A percentile compares a stretch with the other conserved stretches of the same genome.
Evolutionary conservation across 345 rosid genomes (phyloP).

Genomic region (Eucalyptus sp.): DNA sequence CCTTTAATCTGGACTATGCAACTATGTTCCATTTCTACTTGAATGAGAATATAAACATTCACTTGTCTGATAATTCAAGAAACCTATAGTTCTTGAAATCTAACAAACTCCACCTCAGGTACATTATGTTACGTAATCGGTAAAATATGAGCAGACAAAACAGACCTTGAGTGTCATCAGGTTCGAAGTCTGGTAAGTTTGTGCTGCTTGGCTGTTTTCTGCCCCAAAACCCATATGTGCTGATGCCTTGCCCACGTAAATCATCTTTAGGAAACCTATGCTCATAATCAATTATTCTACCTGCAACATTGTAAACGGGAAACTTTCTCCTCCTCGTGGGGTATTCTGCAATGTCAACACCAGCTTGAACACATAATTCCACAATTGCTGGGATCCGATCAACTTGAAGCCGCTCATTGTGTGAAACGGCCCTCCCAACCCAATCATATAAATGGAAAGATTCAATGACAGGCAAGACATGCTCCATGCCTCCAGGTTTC

Average conservation of each 20-base stretch:
- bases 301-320: constrained; percentile 26
- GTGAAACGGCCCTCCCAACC: constrained; percentile 43
- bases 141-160: background rate
- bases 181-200: background rate
- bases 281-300: constrained; percentile 34
- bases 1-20: background rate
- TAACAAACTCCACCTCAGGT: background rate
- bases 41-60: background rate
- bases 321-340: constrained; percentile 31
- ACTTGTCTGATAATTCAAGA: background rate
- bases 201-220: constrained; percentile 5
- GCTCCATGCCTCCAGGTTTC: constrained; percentile 17
- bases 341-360: constrained; percentile 30
- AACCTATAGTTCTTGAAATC: background rate
- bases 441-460: constrained; percentile 46
- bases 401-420: constrained; percentile 26
- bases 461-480: constrained; percentile 24
- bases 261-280: constrained; percentile 34
- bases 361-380: constrained; percentile 47
- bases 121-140: background rate
- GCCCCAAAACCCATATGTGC: constrained; percentile 33
- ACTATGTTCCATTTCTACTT: background rate
- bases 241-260: constrained; percentile 17
- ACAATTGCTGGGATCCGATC: constrained; percentile 37
- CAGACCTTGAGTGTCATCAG: constrained; percentile 14